Percentiles rank a stretch among this genome's conserved stretches.
phyloP scores from a whole-genome alignment of 495 filamentous ascomycete genomes.

The Lasiosphaeriaceae sp. region DNA sequence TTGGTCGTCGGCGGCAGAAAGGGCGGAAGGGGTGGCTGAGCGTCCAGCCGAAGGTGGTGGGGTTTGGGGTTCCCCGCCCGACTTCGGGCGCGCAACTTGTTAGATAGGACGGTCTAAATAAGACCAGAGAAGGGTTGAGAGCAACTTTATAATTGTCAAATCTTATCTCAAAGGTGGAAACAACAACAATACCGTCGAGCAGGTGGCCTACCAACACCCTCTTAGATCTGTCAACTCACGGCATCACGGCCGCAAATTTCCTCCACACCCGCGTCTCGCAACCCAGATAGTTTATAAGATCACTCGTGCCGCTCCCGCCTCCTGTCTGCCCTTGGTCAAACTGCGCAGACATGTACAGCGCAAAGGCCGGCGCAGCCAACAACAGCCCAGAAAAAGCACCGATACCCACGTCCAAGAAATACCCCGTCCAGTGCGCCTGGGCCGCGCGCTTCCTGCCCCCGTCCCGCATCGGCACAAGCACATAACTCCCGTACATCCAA shows the following conservation, averaged over 20 bases:
- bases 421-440: slow-evolving; percentile 2
- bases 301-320: too few relatives aligned
- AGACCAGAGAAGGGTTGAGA: too few relatives aligned
- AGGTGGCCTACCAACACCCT: too few relatives aligned
- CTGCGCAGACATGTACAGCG: slow-evolving; percentile 1
- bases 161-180: too few relatives aligned
- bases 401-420: slow-evolving; percentile 3
- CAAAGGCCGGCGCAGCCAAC: slow-evolving; percentile 9
- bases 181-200: too few relatives aligned
- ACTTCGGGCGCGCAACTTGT: neutral
- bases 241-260: slow-evolving; percentile 1
- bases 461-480: slow-evolving; percentile 11
- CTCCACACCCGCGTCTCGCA: slow-evolving; percentile 8
- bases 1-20: too few relatives aligned
- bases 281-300: neutral
- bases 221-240: neutral
- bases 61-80: neutral
- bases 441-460: slow-evolving; percentile 4
- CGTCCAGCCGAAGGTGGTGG: neutral
- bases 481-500: slow-evolving; percentile 5
- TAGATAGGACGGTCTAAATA: neutral
- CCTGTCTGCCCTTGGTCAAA: neutral
- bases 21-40: neutral
- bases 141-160: too few relatives aligned
- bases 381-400: slow-evolving; percentile 11